Conservation (phyloP, 306 rosid species). For the Medicago ruthenica region DNA sequence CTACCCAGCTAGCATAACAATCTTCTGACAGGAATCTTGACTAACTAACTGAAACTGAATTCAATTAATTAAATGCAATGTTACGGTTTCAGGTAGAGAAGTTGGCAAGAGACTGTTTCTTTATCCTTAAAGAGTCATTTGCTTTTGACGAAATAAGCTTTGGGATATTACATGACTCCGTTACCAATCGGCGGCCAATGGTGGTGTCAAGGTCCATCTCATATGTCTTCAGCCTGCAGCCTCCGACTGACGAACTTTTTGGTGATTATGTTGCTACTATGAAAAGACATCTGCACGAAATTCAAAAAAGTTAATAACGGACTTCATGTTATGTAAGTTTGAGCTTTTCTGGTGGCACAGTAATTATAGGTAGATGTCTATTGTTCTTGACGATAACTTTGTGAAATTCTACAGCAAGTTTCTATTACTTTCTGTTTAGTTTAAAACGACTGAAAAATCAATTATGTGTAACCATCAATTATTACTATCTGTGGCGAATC, state of each 20-base stretch:
- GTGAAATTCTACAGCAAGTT: background rate
- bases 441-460: background rate
- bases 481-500: background rate
- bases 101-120: constrained; percentile 74
- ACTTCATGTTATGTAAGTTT: background rate
- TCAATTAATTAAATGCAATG: constrained; percentile 16
- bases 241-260: constrained; percentile 52
- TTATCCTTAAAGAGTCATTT: constrained; percentile 69
- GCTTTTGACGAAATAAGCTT: constrained; percentile 71
- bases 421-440: constrained; percentile 2
- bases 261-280: constrained; percentile 53
- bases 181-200: constrained; percentile 56
- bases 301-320: constrained; percentile 25
- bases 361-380: background rate
- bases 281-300: constrained; percentile 35
- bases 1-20: background rate
- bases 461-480: no score
- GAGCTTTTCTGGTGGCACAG: background rate
- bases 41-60: background rate
- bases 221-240: constrained; percentile 63
- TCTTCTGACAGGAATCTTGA: background rate
- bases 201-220: constrained; percentile 64
- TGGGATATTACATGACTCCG: constrained; percentile 60
- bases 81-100: constrained; percentile 74
- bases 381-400: background rate